Base-by-base conservation (phyloP, 139 green algal genomes). In the Micractinium conductrix region DNA sequence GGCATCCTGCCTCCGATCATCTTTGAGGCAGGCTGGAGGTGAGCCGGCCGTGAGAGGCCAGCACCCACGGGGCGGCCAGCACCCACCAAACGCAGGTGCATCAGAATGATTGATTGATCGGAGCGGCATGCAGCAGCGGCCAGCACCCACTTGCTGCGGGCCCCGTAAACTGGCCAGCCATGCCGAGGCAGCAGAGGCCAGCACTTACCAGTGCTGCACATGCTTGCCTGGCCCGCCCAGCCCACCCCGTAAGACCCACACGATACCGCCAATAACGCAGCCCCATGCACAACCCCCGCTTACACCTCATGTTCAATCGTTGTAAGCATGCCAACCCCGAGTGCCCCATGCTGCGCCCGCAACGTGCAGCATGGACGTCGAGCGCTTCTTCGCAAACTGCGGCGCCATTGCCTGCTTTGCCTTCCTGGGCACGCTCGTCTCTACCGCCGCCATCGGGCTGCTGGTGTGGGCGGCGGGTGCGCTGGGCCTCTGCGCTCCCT, bases 1-100 rank as follows among this genome's bases (percentile, higher is more conserved):
- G 80, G 76, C 43, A 82, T 95, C 0, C 87, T 95, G n/a, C 92
- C 92, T 16, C 92, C 93, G 48, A 95, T 95, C 74, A 92, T 95
- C 30, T 95, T 94, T 82, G 84, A 88, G 19, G 84, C 90, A 4
- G 92, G 92, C 17, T 95, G 90, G n/a, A 65, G 43, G n/a, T 63
- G 65, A 19, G 65, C 12, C 60, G 35, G 1, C 24, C 22, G 16
- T 26, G 60, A 26, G 24, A 4, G 24, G 60, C 19, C 60, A 37
- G 33, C 19, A 26, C 3, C 33, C 24, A 8, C 22, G 24, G 60
- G 2, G 24, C 26, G 60, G 9, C n/a, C n/a, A n/a, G n/a, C n/a
- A n/a, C n/a, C n/a, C n/a, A n/a, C n/a, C n/a, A n/a, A n/a, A n/a
- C n/a, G n/a, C n/a, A n/a, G n/a, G n/a, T n/a, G n/a, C n/a, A n/a